phyloP scores from a whole-genome alignment of 78 protist species.

The Dictyostelium firmibasis region DNA sequence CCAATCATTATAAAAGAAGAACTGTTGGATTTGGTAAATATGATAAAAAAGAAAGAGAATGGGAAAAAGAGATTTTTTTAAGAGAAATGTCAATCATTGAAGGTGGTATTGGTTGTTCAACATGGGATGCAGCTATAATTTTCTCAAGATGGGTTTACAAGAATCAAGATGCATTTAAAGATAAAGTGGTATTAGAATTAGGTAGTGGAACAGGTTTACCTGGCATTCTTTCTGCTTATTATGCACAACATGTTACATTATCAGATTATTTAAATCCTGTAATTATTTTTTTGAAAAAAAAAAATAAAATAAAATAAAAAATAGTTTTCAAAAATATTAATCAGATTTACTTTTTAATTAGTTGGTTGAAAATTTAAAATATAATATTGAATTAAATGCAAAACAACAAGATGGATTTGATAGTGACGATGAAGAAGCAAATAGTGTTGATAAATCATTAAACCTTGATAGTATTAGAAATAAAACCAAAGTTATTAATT shows the following conservation, averaged over 20 bases:
- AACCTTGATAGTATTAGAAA: not conserved
- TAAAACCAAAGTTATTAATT: constrained; percentile 3
- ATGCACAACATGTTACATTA: constrained; percentile 58
- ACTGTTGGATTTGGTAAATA: constrained; percentile 91
- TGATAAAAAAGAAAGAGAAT: constrained; percentile 83
- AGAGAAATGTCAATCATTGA: constrained; percentile 89
- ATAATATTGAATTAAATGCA: constrained; percentile 81
- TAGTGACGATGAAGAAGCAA: constrained; percentile 57
- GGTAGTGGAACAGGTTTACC: constrained; percentile 89
- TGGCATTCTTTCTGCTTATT: constrained; percentile 86
- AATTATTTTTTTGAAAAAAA: no score
- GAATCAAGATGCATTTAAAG: constrained; percentile 74
- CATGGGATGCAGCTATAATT: constrained; percentile 93
- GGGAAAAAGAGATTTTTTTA: constrained; percentile 85
- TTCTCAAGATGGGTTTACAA: constrained; percentile 86
- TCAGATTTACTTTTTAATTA: not conserved
- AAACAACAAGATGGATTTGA: constrained; percentile 47
- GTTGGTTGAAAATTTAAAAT: constrained; percentile 80
- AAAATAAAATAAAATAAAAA: no score
- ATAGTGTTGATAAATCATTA: not conserved
- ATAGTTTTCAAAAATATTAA: no score
- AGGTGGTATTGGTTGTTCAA: constrained; percentile 91
- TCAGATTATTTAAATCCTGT: constrained; percentile 88
- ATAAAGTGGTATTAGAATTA: constrained; percentile 75
- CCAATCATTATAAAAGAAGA: constrained; percentile 85